Conservation (phyloP, 169 alveolate genomes). For the Perkinsus chesapeaki region DNA sequence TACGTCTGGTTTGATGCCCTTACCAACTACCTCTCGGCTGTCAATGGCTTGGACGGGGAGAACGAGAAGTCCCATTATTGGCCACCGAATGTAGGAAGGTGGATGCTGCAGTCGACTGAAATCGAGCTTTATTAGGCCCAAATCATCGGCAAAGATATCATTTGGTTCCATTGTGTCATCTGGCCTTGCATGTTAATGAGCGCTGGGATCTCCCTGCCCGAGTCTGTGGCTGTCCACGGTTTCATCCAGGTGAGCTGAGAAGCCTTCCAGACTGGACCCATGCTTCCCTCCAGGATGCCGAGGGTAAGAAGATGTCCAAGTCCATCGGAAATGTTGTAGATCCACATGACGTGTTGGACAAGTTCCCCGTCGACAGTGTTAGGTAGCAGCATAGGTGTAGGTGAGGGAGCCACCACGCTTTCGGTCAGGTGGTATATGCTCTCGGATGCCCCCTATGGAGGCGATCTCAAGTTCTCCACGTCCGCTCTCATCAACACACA, state of each 20-base stretch:
- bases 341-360: conserved; percentile 25
- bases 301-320: conserved; percentile 88
- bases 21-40: conserved; percentile 65
- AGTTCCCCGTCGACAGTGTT: conserved; percentile 34
- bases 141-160: conserved; percentile 76
- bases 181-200: conserved; percentile 79
- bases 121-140: conserved; percentile 56
- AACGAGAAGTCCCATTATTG: conserved; percentile 17
- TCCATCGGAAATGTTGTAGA: conserved; percentile 65
- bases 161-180: conserved; percentile 86
- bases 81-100: conserved; percentile 56
- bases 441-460: conserved; percentile 23
- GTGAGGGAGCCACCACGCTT: neutral
- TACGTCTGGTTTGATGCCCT: conserved; percentile 92
- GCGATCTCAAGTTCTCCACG: conserved; percentile 15
- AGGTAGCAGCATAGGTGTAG: neutral
- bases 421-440: conserved; percentile 35
- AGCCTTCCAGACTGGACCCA: neutral
- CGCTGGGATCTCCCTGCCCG: conserved; percentile 60
- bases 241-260: conserved; percentile 60
- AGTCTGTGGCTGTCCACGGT: conserved; percentile 81
- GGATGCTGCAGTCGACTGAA: conserved; percentile 19
- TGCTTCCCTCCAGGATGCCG: conserved; percentile 37
- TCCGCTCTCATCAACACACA: conserved; percentile 13
- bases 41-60: conserved; percentile 24